These are phyloP conservation scores for Zostera marina DNA, from an alignment of 116 monocot genomes.

Conservation along the genomic window DNA sequence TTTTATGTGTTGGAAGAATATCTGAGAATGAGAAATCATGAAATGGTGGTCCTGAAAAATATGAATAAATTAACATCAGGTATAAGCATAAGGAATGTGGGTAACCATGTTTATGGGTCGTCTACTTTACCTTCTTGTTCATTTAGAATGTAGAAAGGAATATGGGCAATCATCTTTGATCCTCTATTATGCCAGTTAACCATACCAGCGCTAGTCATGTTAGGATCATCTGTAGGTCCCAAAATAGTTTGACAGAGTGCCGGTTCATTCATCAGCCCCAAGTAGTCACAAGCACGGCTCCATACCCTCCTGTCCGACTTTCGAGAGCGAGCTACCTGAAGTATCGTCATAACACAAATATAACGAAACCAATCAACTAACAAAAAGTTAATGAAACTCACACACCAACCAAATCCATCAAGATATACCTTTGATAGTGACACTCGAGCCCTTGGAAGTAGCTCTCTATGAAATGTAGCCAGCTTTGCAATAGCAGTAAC, in stretches of 20 bases:
- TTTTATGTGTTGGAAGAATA: conserved; percentile 20
- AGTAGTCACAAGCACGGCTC: conserved; percentile 76
- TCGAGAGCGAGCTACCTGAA: conserved; percentile 69
- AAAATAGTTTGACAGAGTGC: conserved; percentile 70
- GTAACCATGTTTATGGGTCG: no score
- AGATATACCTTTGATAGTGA: conserved; percentile 64
- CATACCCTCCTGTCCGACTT: conserved; percentile 59
- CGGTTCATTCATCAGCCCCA: conserved; percentile 80
- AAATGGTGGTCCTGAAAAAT: conserved; percentile 54
- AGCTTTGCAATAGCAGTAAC: conserved; percentile 91
- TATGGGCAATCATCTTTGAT: conserved; percentile 66
- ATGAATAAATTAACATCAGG: background rate
- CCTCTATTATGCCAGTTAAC: conserved; percentile 71
- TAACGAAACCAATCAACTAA: background rate
- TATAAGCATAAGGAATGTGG: no score
- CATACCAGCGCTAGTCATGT: conserved; percentile 33
- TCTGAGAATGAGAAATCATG: conserved; percentile 72
- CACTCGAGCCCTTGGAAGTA: conserved; percentile 88
- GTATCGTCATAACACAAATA: background rate
- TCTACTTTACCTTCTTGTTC: conserved; percentile 63
- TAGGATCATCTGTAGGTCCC: conserved; percentile 32
- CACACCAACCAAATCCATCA: background rate
- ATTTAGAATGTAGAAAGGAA: conserved; percentile 77
- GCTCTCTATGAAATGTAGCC: conserved; percentile 67
- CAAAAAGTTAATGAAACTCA: background rate